Evolutionary conservation across 805 yeast species (phyloP).

Genomic region (Wickerhamomyces silvicola): DNA sequence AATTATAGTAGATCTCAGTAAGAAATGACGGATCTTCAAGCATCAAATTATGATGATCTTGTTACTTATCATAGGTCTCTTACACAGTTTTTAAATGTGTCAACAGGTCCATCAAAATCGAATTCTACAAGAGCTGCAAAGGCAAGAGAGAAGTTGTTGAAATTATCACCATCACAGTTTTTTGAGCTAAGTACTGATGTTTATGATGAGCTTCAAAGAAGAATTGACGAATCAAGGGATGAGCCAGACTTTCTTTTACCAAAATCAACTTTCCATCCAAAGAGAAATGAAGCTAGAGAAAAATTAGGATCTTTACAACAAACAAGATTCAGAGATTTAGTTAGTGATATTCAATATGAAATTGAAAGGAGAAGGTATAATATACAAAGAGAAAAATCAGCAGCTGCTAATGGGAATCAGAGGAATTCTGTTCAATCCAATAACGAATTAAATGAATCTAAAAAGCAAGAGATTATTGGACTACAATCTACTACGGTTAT

Average conservation of each 20-base stretch:
- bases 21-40: constrained; percentile 15
- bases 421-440: too few relatives aligned
- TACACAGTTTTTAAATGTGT: constrained; percentile 20
- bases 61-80: constrained; percentile 17
- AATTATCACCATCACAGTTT: constrained; percentile 77
- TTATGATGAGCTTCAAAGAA: constrained; percentile 81
- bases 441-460: constrained; percentile 2
- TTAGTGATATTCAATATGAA: constrained; percentile 82
- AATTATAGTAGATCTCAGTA: too few relatives aligned
- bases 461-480: constrained; percentile 27
- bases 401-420: background rate
- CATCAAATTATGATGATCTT: constrained; percentile 12
- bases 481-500: constrained; percentile 62
- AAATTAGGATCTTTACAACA: constrained; percentile 82
- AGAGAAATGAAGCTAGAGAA: constrained; percentile 91
- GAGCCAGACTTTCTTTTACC: constrained; percentile 65
- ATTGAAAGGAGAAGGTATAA: constrained; percentile 70
- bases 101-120: constrained; percentile 16
- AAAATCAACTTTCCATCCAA: constrained; percentile 73
- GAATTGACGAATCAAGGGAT: constrained; percentile 54
- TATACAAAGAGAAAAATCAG: constrained; percentile 13
- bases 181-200: constrained; percentile 91
- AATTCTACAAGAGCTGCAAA: constrained; percentile 54
- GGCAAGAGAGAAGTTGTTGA: constrained; percentile 80
- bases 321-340: constrained; percentile 80